Conservation (phyloP, 768 basidiomycete species). For the Hygrocybe punicea region DNA sequence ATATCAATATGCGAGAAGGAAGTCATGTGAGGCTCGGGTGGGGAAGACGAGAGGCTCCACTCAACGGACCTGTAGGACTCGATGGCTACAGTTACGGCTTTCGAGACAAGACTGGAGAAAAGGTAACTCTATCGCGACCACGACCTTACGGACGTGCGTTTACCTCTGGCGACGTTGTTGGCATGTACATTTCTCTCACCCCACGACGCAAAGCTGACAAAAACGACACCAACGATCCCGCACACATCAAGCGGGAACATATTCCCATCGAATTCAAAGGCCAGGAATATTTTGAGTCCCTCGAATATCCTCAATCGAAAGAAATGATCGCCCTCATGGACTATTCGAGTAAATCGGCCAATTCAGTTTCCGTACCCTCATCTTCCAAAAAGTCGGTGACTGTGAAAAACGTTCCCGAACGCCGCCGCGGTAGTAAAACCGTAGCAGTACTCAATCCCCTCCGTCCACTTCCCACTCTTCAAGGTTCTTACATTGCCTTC, state of each 20-base stretch:
- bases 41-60: slow-evolving; percentile 87
- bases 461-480: slow-evolving; percentile 66
- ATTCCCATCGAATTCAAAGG: slow-evolving; percentile 94
- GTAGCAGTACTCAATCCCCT: slow-evolving; percentile 38
- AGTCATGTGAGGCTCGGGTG: slow-evolving; percentile 89
- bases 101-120: slow-evolving; percentile 91
- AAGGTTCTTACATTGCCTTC: slow-evolving; percentile 76
- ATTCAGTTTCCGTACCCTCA: slow-evolving; percentile 55
- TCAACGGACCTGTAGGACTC: slow-evolving; percentile 88
- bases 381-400: slow-evolving; percentile 59
- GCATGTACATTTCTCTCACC: slow-evolving; percentile 91
- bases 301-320: slow-evolving; percentile 84
- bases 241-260: slow-evolving; percentile 80
- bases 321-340: slow-evolving; percentile 93
- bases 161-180: slow-evolving; percentile 81
- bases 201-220: slow-evolving; percentile 53
- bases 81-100: slow-evolving; percentile 93
- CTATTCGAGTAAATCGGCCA: slow-evolving; percentile 57
- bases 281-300: slow-evolving; percentile 93
- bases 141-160: slow-evolving; percentile 74
- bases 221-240: slow-evolving; percentile 73
- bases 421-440: slow-evolving; percentile 32
- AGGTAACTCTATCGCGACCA: slow-evolving; percentile 79
- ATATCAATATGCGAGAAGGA: slow-evolving; percentile 54
- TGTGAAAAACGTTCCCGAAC: slow-evolving; percentile 63